phyloP scores from a whole-genome alignment of 225 moss, liverwort and hornwort species.

The Rhytidiadelphus loreus region DNA sequence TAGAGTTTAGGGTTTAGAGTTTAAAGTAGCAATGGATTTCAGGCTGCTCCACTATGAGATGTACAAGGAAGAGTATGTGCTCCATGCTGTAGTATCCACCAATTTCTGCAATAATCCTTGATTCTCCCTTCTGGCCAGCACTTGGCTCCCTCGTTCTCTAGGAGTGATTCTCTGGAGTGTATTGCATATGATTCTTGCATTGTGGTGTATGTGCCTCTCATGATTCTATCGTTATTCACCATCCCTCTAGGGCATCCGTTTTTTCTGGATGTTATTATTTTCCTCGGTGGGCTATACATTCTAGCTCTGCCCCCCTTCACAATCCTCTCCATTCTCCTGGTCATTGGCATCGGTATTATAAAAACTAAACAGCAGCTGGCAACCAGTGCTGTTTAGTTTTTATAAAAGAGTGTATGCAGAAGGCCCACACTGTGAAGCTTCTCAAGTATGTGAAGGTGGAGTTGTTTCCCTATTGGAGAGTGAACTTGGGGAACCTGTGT shows the following conservation, averaged over 20 bases:
- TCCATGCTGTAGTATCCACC: background rate
- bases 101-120: background rate
- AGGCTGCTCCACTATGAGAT: background rate
- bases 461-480: background rate
- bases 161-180: background rate
- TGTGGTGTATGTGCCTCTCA: background rate
- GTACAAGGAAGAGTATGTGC: background rate
- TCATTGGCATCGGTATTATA: too few relatives aligned
- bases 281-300: too few relatives aligned
- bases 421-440: too few relatives aligned
- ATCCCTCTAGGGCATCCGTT: background rate
- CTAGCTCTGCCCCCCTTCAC: too few relatives aligned
- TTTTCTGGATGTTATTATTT: too few relatives aligned
- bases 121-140: background rate
- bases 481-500: background rate
- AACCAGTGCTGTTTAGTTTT: too few relatives aligned
- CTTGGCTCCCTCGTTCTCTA: background rate
- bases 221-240: background rate
- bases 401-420: too few relatives aligned
- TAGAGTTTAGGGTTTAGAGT: background rate
- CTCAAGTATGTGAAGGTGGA: too few relatives aligned
- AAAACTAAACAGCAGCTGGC: too few relatives aligned
- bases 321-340: too few relatives aligned
- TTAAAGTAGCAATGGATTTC: background rate
- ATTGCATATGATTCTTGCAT: background rate